These are phyloP conservation scores for Cladosporium velox DNA, from an alignment of 2,329 filamentous ascomycete genomes.

Conservation along the genomic window DNA sequence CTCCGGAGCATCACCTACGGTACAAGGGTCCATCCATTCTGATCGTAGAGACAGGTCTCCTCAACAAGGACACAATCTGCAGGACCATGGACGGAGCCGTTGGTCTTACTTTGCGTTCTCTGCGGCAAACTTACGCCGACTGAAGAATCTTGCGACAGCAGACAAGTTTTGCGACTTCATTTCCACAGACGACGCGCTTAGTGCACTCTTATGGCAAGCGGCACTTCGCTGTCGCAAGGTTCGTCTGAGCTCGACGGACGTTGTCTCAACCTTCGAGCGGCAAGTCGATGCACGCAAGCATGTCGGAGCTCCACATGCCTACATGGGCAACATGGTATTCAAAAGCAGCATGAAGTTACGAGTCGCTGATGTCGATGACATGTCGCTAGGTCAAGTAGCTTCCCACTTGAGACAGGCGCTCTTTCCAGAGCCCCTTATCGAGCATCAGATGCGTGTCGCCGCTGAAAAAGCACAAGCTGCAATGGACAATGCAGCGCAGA, in stretches of 20 bases:
- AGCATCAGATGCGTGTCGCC: not conserved
- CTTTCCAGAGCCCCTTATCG: not conserved
- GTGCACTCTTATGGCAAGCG: slow-evolving; percentile 22
- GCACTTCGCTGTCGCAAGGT: slow-evolving; percentile 6
- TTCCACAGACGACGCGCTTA: slow-evolving; percentile 23
- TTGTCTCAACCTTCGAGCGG: slow-evolving; percentile 15
- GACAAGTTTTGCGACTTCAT: slow-evolving; percentile 4
- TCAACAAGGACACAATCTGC: not conserved
- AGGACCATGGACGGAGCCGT: not conserved
- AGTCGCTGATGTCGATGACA: not conserved
- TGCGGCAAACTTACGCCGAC: not conserved
- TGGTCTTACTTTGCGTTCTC: slow-evolving; percentile 15
- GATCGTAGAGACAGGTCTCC: not conserved
- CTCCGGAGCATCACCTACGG: not conserved
- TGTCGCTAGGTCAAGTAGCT: not conserved
- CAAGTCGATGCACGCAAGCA: slow-evolving; percentile 17
- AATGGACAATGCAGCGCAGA: not conserved
- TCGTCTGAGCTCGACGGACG: not conserved
- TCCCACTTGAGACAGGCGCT: slow-evolving; percentile 3
- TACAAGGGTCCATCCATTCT: not conserved
- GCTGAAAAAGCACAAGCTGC: not conserved
- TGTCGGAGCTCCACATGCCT: slow-evolving; percentile 9
- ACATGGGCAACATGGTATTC: slow-evolving; percentile 14
- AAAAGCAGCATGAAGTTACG: slow-evolving; percentile 3
- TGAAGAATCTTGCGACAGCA: not conserved